A percentile compares a stretch with the other conserved stretches of the same genome.
phyloP scores from a whole-genome alignment of 495 filamentous ascomycete species.

The Podospora conica region DNA sequence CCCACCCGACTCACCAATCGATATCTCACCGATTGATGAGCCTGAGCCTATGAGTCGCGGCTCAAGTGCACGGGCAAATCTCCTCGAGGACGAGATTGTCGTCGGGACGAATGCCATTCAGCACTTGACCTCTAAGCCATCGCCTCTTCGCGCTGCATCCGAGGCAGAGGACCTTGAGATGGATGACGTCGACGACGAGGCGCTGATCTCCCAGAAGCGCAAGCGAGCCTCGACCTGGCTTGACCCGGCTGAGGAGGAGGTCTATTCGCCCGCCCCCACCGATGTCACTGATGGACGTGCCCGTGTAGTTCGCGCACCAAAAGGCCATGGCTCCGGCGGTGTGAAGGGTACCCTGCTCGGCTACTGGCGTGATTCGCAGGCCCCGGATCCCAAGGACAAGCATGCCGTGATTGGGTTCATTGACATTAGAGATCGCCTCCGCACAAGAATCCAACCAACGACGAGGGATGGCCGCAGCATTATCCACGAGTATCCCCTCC shows the following conservation, averaged over 20 bases:
- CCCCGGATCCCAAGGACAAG: constrained; percentile 35
- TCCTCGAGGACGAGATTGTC: constrained; percentile 42
- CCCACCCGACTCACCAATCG: constrained; percentile 22
- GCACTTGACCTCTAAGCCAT: constrained; percentile 11
- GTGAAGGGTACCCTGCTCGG: constrained; percentile 44
- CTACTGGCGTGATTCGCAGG: constrained; percentile 48
- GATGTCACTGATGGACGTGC: constrained; percentile 21
- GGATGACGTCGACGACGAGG: constrained; percentile 31
- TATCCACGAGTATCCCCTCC: constrained; percentile 35
- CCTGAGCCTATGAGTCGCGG: constrained; percentile 16
- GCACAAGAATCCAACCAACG: constrained; percentile 42
- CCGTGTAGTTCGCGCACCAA: constrained; percentile 19
- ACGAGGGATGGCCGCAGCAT: constrained; percentile 35
- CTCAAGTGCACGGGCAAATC: constrained; percentile 32
- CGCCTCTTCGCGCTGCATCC: constrained; percentile 19
- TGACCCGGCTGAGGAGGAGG: constrained; percentile 32
- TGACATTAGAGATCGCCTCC: constrained; percentile 46
- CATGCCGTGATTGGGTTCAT: constrained; percentile 51
- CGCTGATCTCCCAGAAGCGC: constrained; percentile 35
- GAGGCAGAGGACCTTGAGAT: constrained; percentile 34
- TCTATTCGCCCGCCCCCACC: constrained; percentile 18
- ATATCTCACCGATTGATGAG: constrained; percentile 3
- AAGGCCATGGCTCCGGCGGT: constrained; percentile 24
- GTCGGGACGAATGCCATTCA: constrained; percentile 33
- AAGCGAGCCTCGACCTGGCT: constrained; percentile 42